A percentile compares a stretch with the other conserved stretches of the same genome.
These are phyloP conservation scores for Pichia sp. DNA, from an alignment of 1,139 yeast species.

Conservation along the genomic window DNA sequence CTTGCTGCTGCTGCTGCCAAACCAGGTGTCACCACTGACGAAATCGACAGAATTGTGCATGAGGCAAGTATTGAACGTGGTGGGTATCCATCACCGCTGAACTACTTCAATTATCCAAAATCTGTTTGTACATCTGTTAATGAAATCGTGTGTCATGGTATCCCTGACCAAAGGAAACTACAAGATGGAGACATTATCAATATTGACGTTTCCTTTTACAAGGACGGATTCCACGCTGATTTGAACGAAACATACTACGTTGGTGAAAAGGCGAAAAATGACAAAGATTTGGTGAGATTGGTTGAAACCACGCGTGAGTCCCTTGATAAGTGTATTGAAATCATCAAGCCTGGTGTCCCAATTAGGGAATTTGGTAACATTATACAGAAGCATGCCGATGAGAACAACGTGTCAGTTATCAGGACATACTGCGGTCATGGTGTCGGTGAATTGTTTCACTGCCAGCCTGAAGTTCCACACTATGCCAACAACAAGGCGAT, in stretches of 20 bases:
- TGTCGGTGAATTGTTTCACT: conserved; percentile 77
- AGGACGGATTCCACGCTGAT: conserved; percentile 89
- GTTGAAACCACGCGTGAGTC: conserved; percentile 94
- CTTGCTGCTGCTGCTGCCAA: conserved; percentile 72
- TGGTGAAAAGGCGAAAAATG: conserved; percentile 74
- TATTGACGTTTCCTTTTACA: conserved; percentile 77
- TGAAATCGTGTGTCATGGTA: conserved; percentile 95
- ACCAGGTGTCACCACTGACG: conserved; percentile 94
- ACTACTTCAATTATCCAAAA: conserved; percentile 91
- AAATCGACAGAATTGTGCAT: conserved; percentile 79
- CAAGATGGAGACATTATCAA: conserved; percentile 94
- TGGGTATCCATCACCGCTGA: conserved; percentile 92
- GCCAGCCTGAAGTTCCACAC: conserved; percentile 91
- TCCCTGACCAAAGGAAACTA: conserved; percentile 81
- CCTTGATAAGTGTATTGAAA: conserved; percentile 71
- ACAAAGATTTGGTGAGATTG: conserved; percentile 73
- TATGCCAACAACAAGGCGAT: conserved; percentile 89
- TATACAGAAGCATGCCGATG: conserved; percentile 81
- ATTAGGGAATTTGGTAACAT: conserved; percentile 83
- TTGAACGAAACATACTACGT: conserved; percentile 95
- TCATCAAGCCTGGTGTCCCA: conserved; percentile 87
- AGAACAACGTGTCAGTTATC: conserved; percentile 78
- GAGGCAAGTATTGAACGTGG: conserved; percentile 81
- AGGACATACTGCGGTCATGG: conserved; percentile 95
- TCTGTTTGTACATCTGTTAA: conserved; percentile 90